Percentiles rank a stretch among this genome's conserved stretches.
Conservation (phyloP, 2,329 filamentous ascomycete species). For the Shiraia sp. region DNA sequence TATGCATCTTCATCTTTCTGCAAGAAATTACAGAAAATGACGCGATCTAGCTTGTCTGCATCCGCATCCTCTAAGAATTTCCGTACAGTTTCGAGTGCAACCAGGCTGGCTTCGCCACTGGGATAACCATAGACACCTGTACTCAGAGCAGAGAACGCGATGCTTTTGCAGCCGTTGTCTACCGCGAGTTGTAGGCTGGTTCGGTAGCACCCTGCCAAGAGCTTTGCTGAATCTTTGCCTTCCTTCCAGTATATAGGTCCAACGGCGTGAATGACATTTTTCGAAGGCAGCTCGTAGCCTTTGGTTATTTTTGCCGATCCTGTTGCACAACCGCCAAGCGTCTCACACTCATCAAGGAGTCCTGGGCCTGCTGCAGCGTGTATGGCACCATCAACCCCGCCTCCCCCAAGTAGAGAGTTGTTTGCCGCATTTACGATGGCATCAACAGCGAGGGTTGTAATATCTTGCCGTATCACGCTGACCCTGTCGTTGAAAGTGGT, state of each 20-base stretch:
- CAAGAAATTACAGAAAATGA: constrained; percentile 86
- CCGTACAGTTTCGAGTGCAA: constrained; percentile 67
- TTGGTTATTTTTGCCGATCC: constrained; percentile 82
- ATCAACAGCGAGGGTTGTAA: constrained; percentile 76
- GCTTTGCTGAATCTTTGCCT: constrained; percentile 41
- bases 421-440: constrained; percentile 96
- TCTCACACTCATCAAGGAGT: constrained; percentile 72
- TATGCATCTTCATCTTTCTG: constrained; percentile 78
- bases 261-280: constrained; percentile 85
- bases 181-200: constrained; percentile 74
- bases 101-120: constrained; percentile 69
- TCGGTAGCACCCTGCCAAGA: constrained; percentile 69
- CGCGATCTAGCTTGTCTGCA: constrained; percentile 62
- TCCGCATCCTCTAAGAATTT: constrained; percentile 56
- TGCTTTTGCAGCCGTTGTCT: constrained; percentile 64
- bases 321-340: constrained; percentile 72
- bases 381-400: constrained; percentile 80
- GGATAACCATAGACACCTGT: constrained; percentile 93
- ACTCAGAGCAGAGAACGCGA: constrained; percentile 84
- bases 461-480: constrained; percentile 73
- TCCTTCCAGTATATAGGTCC: constrained; percentile 72
- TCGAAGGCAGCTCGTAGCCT: constrained; percentile 75
- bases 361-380: constrained; percentile 76
- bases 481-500: constrained; percentile 65
- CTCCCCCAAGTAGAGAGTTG: constrained; percentile 74